A percentile compares a stretch with the other conserved stretches of the same genome.
phyloP scores from a whole-genome alignment of 306 rosid genomes.

The Arachis stenosperma region DNA sequence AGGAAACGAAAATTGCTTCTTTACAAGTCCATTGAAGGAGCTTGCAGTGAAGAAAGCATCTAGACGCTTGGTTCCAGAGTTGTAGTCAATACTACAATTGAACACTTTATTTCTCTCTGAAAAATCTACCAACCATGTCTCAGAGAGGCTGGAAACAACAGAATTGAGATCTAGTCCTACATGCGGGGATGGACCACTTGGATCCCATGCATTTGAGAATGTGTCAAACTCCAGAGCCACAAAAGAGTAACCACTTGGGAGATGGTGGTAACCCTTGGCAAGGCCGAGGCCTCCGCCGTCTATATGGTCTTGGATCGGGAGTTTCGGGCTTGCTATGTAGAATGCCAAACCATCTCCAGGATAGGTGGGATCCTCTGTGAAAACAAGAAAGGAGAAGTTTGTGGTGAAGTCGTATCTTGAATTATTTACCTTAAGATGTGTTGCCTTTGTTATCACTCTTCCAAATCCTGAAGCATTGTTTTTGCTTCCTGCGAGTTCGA shows the following conservation, averaged over 20 bases:
- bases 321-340: constrained; percentile 44
- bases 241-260: constrained; percentile 15
- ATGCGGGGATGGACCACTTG: constrained; percentile 2
- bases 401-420: constrained; percentile 45
- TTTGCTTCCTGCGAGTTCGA: constrained; percentile 21
- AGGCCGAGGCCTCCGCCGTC: constrained; percentile 45
- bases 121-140: neutral
- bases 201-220: constrained; percentile 35
- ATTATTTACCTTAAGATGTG: constrained; percentile 43
- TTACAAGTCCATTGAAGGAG: neutral
- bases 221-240: constrained; percentile 59
- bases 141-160: neutral
- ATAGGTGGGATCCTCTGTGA: neutral
- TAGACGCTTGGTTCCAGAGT: neutral
- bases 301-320: neutral
- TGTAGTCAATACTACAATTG: constrained; percentile 9
- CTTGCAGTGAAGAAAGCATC: constrained; percentile 14
- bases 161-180: constrained; percentile 34
- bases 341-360: constrained; percentile 51
- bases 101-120: neutral
- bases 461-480: constrained; percentile 30
- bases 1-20: neutral
- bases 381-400: constrained; percentile 44
- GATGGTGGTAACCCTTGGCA: neutral
- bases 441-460: neutral